Percentiles rank a stretch among this genome's conserved stretches.
Conservation (phyloP, 2,329 filamentous ascomycete species). For the Fusarium torulosum region DNA sequence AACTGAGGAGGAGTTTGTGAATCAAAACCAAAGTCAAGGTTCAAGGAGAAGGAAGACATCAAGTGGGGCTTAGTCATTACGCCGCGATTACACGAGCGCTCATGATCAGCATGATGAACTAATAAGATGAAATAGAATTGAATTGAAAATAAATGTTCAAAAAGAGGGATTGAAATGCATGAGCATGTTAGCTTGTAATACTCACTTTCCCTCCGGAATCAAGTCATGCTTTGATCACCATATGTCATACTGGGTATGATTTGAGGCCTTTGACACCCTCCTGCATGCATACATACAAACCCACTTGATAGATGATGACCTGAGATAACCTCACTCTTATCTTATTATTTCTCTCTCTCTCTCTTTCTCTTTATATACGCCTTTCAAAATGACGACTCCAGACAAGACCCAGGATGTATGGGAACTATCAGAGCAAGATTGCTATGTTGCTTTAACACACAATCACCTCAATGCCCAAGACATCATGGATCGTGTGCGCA, state of each 20-base stretch:
- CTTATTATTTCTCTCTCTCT: not conserved
- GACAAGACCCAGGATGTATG: constrained; percentile 45
- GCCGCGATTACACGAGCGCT: constrained; percentile 1
- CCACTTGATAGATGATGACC: constrained; percentile 12
- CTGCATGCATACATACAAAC: constrained; percentile 1
- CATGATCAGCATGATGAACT: not conserved
- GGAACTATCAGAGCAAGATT: constrained; percentile 62
- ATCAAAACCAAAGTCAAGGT: constrained; percentile 7
- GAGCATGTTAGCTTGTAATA: not conserved
- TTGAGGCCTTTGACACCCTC: not conserved
- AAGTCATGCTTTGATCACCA: not conserved
- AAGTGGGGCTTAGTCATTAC: constrained; percentile 35
- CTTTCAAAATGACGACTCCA: constrained; percentile 26
- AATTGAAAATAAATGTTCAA: not conserved
- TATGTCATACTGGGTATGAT: not conserved
- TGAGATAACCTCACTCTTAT: constrained; percentile 3
- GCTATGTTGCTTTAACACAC: constrained; percentile 78
- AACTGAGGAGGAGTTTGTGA: constrained; percentile 4
- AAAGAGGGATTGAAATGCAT: not conserved
- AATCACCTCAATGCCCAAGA: constrained; percentile 67
- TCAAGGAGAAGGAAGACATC: constrained; percentile 1
- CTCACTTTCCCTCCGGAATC: not conserved
- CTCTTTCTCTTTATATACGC: not conserved
- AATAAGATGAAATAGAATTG: not conserved
- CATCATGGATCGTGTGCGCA: constrained; percentile 76